Percentiles rank a stretch among this genome's conserved stretches.
Conservation (phyloP, 257 asterid species). For the Solanum megistacrolobum region DNA sequence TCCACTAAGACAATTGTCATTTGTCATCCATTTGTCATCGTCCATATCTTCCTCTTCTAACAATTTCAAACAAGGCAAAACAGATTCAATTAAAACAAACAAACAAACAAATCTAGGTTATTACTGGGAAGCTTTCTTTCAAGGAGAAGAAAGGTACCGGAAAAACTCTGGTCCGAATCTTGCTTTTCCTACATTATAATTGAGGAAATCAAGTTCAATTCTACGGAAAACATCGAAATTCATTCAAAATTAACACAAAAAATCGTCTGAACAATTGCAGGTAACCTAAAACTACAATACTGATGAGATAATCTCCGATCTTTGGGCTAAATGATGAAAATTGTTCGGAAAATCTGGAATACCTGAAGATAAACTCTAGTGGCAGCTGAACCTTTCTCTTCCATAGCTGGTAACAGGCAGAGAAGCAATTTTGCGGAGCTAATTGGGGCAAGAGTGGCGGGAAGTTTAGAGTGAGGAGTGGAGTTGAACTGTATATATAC, state of each 20-base stretch:
- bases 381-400: background rate
- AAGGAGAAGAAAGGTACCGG: slow-evolving; percentile 34
- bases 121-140: background rate
- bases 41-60: slow-evolving; percentile 40
- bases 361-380: background rate
- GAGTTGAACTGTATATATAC: background rate
- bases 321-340: background rate
- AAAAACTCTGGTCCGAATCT: slow-evolving; percentile 71
- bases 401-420: background rate
- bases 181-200: slow-evolving; percentile 15
- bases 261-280: background rate
- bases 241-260: background rate
- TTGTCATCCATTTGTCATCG: slow-evolving; percentile 19
- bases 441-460: background rate
- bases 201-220: background rate
- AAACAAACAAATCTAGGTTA: background rate
- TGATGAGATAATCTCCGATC: background rate
- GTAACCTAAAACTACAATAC: background rate
- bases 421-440: background rate
- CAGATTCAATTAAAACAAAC: background rate
- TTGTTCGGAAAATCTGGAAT: background rate
- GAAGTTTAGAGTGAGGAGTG: background rate
- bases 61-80: background rate
- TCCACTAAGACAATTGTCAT: slow-evolving; percentile 19
- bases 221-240: background rate